Percentiles rank a stretch among this genome's conserved stretches.
These are phyloP conservation scores for Schrenkiella parvula DNA, from an alignment of 345 rosid genomes.

Conservation along the genomic window DNA sequence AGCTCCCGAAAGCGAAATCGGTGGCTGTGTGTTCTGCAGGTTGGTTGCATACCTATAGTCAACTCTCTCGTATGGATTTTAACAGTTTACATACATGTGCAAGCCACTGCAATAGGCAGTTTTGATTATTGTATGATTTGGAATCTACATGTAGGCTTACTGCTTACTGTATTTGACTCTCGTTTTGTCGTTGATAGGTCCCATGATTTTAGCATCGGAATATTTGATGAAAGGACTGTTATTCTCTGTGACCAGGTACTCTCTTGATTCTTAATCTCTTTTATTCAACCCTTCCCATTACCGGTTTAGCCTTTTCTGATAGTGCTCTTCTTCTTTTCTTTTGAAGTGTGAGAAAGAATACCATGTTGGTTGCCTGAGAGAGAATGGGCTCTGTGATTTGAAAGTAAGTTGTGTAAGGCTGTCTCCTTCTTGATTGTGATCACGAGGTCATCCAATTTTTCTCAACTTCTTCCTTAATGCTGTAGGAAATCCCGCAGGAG, in stretches of 20 bases:
- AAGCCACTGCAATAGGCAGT: background rate
- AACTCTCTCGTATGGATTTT: background rate
- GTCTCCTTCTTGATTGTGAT: background rate
- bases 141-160: background rate
- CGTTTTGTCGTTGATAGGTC: conserved; percentile 41
- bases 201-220: conserved; percentile 66
- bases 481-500: conserved; percentile 75
- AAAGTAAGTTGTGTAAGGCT: conserved; percentile 53
- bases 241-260: conserved; percentile 95
- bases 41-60: conserved; percentile 29
- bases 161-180: background rate
- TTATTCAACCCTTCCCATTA: background rate
- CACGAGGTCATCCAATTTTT: conserved; percentile 15
- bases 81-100: background rate
- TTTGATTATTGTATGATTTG: conserved; percentile 1
- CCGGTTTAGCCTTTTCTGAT: conserved; percentile 20
- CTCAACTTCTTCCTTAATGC: conserved; percentile 1
- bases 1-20: conserved; percentile 73
- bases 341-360: conserved; percentile 93
- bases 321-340: conserved; percentile 13
- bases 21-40: conserved; percentile 98
- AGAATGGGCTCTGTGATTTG: conserved; percentile 65
- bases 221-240: conserved; percentile 80
- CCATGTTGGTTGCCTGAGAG: conserved; percentile 90
- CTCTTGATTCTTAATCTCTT: conserved; percentile 13